These are phyloP conservation scores for Globisporangium cylindrosporum DNA, from an alignment of 352 stramenopile species.

Conservation along the genomic window DNA sequence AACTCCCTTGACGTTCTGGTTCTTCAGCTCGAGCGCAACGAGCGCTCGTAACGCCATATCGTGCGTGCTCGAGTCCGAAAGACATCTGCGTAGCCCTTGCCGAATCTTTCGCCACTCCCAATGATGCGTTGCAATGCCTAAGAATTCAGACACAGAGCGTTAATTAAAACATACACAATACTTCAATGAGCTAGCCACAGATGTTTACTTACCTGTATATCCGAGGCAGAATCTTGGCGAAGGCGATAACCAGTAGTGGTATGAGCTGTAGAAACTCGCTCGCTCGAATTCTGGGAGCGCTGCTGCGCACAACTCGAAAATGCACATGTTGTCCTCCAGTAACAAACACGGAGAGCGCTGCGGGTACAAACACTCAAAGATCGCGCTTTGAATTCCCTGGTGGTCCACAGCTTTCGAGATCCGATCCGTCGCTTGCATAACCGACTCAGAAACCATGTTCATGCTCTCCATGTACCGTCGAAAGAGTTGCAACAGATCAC, in stretches of 20 bases:
- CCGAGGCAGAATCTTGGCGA: constrained; percentile 39
- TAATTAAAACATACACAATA: neutral
- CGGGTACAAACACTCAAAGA: constrained; percentile 46
- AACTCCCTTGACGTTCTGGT: constrained; percentile 39
- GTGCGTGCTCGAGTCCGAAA: constrained; percentile 30
- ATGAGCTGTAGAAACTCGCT: constrained; percentile 31
- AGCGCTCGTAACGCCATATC: constrained; percentile 34
- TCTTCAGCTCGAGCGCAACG: constrained; percentile 36
- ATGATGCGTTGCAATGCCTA: constrained; percentile 40
- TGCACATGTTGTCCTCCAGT: constrained; percentile 26
- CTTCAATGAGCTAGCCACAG: too few relatives aligned
- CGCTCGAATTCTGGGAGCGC: constrained; percentile 30
- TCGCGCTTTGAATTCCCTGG: constrained; percentile 28
- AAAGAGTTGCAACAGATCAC: constrained; percentile 31
- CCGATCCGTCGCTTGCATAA: constrained; percentile 22
- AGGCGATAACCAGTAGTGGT: constrained; percentile 26
- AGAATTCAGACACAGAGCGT: neutral
- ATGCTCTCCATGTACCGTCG: constrained; percentile 41
- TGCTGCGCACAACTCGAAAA: constrained; percentile 38
- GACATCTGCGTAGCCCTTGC: constrained; percentile 29
- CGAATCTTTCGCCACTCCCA: constrained; percentile 50
- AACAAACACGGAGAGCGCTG: constrained; percentile 30
- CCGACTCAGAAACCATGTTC: constrained; percentile 33
- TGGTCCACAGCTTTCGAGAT: constrained; percentile 23
- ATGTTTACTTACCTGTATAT: constrained; percentile 36